Evolutionary conservation across 495 filamentous ascomycete genomes (phyloP), one percentile per base, ranked within the genome.

Genomic region (Chaetomium cochliodes): DNA sequence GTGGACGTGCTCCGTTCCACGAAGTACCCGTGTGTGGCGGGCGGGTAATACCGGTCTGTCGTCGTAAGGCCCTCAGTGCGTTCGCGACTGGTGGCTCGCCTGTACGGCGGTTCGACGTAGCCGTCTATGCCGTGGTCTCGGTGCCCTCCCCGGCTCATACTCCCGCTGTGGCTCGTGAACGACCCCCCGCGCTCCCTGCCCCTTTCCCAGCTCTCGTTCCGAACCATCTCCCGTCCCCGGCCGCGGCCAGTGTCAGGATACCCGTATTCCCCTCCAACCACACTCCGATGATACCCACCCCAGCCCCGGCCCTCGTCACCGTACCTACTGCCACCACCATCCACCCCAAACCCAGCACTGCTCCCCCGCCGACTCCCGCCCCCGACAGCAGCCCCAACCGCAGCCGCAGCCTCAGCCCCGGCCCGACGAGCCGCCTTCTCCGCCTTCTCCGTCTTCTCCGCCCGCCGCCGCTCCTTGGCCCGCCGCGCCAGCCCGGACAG

Each of bases 1-100:
- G n/a, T 18, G 18, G 57, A 39, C 20, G 22, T 11, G 23, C 41
- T 57, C 33, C 41, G n/a, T 44, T 56, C 59, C 41, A 50, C 28
- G 20, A 47, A 6, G 23, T 65, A 55, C 15, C 69, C 57, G 37
- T 64, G 46, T 28, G 66, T 60, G 3, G 49, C 30, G n/a, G 47
- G 13, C 2, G 60, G 65, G 56, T 66, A 68, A 47, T 70, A 67
- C 8, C 22, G 23, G 5, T 60, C 50, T n/a, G 51, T 51, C 8
- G 41, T 51, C 2, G 47, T 7, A 6, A 41, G 4, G 22, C 16
- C 20, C 4, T 53, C 59, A 20, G 5, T 28, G 6, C 41, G 53
- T 25, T 63, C 53, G 18, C 52, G 42, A 28, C 42, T 41, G 50
- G 3, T 11, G 42, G 16, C 26, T 18, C 52, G 52, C 42, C 44